phyloP scores from a whole-genome alignment of 108 stramenopile genomes.

The Fragilaria crotonensis region DNA sequence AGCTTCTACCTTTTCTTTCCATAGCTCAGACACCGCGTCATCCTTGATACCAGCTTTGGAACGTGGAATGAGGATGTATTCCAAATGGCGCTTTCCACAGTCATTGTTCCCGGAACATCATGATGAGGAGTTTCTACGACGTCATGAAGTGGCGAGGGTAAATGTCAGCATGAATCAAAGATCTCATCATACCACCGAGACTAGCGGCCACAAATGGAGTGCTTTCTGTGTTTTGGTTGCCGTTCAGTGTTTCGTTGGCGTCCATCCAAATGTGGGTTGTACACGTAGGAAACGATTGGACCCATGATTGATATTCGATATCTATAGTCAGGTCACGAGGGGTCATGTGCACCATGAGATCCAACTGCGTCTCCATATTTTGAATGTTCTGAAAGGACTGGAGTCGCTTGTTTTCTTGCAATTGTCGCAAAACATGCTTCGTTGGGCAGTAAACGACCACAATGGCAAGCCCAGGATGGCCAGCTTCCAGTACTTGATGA shows the following conservation, averaged over 20 bases:
- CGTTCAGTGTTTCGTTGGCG: slow-evolving; percentile 23
- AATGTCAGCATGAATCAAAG: slow-evolving; percentile 28
- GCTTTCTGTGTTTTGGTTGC: slow-evolving; percentile 6
- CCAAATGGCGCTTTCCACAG: slow-evolving; percentile 46
- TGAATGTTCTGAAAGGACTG: slow-evolving; percentile 8
- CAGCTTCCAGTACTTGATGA: slow-evolving; percentile 56
- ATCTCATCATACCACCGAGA: slow-evolving; percentile 38
- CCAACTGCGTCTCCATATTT: slow-evolving; percentile 14
- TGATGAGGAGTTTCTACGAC: no score
- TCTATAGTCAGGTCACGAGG: slow-evolving; percentile 29
- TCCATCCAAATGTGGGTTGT: slow-evolving; percentile 49
- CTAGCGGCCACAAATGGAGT: slow-evolving; percentile 54
- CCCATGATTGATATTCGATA: slow-evolving; percentile 36
- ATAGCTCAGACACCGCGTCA: no score
- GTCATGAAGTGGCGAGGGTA: slow-evolving; percentile 18
- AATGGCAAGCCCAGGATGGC: slow-evolving; percentile 51
- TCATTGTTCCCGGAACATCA: slow-evolving; percentile 13
- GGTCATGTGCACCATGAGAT: slow-evolving; percentile 68
- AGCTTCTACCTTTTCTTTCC: no score
- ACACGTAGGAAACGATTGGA: slow-evolving; percentile 22
- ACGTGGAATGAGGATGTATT: slow-evolving; percentile 56
- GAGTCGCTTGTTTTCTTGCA: slow-evolving; percentile 25
- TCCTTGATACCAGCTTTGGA: slow-evolving; percentile 30
- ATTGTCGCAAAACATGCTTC: slow-evolving; percentile 4
- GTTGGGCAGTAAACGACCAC: slow-evolving; percentile 57